These are phyloP conservation scores for Linanthus parryae DNA, from an alignment of 148 eudicot genomes.

Conservation along the genomic window DNA sequence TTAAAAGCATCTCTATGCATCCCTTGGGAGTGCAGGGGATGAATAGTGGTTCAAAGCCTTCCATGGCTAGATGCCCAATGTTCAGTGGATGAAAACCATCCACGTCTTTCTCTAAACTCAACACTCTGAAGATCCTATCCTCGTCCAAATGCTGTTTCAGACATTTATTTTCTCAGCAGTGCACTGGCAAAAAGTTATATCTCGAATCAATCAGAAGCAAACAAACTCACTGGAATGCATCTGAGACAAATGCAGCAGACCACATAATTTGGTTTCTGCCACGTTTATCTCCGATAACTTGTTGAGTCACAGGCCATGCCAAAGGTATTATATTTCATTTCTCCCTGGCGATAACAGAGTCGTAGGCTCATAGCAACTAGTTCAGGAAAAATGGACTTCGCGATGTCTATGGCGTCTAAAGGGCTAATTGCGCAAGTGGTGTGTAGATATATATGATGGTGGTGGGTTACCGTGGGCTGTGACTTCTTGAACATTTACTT, in stretches of 20 bases:
- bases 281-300: neutral
- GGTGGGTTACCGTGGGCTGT: too few relatives aligned
- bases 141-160: constrained; percentile 54
- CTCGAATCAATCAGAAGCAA: constrained; percentile 1
- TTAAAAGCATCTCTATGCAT: constrained; percentile 71
- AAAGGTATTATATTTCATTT: neutral
- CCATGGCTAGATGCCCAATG: constrained; percentile 71
- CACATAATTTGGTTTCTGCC: neutral
- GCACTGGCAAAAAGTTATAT: neutral
- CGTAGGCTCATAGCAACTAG: neutral
- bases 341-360: too few relatives aligned
- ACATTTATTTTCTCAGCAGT: too few relatives aligned
- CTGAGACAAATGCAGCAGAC: constrained; percentile 3
- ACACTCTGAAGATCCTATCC: constrained; percentile 45
- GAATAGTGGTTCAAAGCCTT: constrained; percentile 70
- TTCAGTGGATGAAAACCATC: constrained; percentile 87
- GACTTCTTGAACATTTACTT: too few relatives aligned
- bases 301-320: neutral
- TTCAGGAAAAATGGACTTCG: neutral
- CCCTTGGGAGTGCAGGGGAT: constrained; percentile 83
- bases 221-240: constrained; percentile 5
- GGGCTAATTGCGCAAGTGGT: too few relatives aligned
- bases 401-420: neutral
- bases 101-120: constrained; percentile 68
- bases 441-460: too few relatives aligned